phyloP scores from a whole-genome alignment of 1,284 basidiomycete species.

The Earliella scabrosa region DNA sequence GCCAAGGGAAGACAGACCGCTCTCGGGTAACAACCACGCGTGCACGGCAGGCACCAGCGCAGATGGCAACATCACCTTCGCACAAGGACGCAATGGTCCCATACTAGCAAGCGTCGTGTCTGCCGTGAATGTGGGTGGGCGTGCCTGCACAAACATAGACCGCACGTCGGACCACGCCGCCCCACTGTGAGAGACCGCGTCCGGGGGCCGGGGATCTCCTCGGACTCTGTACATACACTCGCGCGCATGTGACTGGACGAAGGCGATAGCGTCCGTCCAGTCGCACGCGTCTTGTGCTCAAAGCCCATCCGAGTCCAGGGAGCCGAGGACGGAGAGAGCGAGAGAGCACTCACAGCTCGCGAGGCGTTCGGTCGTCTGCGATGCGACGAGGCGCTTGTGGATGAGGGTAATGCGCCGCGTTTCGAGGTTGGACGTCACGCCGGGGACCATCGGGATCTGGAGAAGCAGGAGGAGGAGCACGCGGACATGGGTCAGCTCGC shows the following conservation, averaged over 20 bases:
- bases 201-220: not conserved
- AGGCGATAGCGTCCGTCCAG: constrained; percentile 13
- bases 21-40: too few species aligned
- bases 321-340: not conserved
- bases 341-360: constrained; percentile 51
- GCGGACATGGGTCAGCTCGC: not conserved
- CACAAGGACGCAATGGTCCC: too few species aligned
- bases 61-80: too few species aligned
- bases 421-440: constrained; percentile 71
- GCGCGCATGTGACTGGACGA: constrained; percentile 19
- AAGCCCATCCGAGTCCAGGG: too few species aligned
- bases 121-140: too few species aligned
- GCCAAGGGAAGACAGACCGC: too few species aligned
- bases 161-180: too few species aligned
- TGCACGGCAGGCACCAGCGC: too few species aligned
- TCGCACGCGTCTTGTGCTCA: not conserved
- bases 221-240: constrained; percentile 12
- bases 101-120: too few species aligned
- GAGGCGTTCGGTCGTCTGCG: constrained; percentile 64
- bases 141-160: too few species aligned
- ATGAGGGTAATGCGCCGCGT: constrained; percentile 62
- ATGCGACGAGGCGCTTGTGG: constrained; percentile 65
- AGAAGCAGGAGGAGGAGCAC: not conserved
- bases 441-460: constrained; percentile 73
- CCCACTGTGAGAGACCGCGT: too few species aligned